These are phyloP conservation scores for Pleurotus eryngii DNA, from an alignment of 768 basidiomycete genomes.

Conservation along the genomic window DNA sequence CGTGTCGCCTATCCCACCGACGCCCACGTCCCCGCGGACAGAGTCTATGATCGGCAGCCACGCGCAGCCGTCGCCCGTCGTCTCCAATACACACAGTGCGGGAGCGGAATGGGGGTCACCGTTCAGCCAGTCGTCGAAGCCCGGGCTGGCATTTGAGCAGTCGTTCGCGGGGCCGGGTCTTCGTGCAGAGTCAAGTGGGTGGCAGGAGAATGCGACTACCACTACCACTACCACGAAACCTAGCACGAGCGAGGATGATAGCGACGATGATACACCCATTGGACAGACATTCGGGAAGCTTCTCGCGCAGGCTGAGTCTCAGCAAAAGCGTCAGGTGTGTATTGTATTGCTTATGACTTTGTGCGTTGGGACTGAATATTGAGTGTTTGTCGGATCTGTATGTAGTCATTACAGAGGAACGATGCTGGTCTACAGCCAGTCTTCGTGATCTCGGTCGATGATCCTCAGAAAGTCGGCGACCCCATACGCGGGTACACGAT, in stretches of 20 bases:
- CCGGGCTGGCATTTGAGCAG: conserved; percentile 23
- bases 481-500: conserved; percentile 92
- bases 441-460: conserved; percentile 89
- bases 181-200: conserved; percentile 38
- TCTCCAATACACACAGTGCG: conserved; percentile 12
- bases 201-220: conserved; percentile 43
- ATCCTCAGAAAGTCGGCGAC: conserved; percentile 97
- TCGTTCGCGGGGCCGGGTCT: conserved; percentile 36
- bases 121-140: conserved; percentile 21
- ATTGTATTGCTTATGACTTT: background rate
- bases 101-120: conserved; percentile 23
- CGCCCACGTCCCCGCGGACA: conserved; percentile 6
- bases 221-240: background rate
- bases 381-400: too few species aligned
- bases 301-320: conserved; percentile 1
- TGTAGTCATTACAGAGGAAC: conserved; percentile 16
- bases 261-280: conserved; percentile 69
- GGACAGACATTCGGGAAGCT: conserved; percentile 35
- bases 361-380: background rate
- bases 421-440: conserved; percentile 59
- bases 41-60: conserved; percentile 12
- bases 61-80: conserved; percentile 26
- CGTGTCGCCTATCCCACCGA: conserved; percentile 17
- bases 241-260: conserved; percentile 44
- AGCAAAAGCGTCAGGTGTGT: background rate